Percentiles rank a stretch among this genome's conserved stretches.
phyloP scores from a whole-genome alignment of 2,329 filamentous ascomycete genomes.

The Penicillium sp. region DNA sequence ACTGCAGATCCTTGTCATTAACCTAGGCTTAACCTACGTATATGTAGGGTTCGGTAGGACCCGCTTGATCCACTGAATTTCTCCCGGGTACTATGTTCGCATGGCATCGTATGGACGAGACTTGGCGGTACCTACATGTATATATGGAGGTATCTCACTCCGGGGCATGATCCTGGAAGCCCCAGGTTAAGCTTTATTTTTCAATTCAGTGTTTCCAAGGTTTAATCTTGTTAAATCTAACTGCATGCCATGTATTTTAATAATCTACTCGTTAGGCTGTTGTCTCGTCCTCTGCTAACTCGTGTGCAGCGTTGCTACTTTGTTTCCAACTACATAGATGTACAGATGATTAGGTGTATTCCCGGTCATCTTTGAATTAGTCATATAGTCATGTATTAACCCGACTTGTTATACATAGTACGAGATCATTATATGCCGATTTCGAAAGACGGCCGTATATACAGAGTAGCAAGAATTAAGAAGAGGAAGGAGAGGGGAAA shows the following conservation, averaged over 20 bases:
- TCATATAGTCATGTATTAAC: neutral
- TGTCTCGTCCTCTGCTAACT: neutral
- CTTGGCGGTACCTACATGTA: neutral
- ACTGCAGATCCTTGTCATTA: neutral
- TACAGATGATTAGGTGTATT: neutral
- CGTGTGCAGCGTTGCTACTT: neutral
- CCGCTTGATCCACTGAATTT: neutral
- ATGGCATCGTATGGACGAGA: neutral
- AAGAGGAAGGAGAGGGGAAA: neutral
- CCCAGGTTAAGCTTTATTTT: neutral
- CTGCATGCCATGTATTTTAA: no score
- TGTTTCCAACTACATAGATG: neutral
- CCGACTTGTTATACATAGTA: neutral
- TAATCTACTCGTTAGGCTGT: neutral
- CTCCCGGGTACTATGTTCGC: neutral
- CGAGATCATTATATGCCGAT: neutral
- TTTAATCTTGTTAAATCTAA: neutral
- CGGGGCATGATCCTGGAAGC: neutral
- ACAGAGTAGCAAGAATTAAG: neutral
- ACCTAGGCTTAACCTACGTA: neutral
- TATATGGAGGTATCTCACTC: neutral
- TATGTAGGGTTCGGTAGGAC: neutral
- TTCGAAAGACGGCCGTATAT: neutral
- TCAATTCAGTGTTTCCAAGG: neutral
- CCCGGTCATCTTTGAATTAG: no score